Evolutionary conservation across 2,329 filamentous ascomycete species (phyloP), one percentile per base, ranked within the genome.

Genomic region (Hypoxylon sp.): DNA sequence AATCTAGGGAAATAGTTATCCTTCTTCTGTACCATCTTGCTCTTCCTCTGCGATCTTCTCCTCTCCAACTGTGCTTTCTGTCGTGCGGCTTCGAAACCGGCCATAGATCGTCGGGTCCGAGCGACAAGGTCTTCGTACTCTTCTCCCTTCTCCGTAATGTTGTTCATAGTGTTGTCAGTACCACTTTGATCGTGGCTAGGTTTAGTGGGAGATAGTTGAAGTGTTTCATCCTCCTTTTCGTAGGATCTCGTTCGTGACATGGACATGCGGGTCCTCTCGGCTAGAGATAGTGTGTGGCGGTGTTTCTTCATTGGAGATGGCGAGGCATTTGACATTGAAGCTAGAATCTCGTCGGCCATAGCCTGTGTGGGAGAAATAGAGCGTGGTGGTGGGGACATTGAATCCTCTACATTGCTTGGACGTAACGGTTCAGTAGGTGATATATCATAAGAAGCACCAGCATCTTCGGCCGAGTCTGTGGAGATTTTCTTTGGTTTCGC

Each of bases 261-360:
- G 17, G 93, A 94, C 59, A 94, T 85, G 17, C 92, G 89, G 0
- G 94, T 97, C 52, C 94, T 91, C 76, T 97, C 94, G 3, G 91
- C 87, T 0, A 96, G 85, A 0, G 91, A 90, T 8, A 91, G 80
- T 0, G 84, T 86, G 55, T 88, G 87, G 0, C 87, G 83, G 0
- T 82, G 80, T 63, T 82, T 85, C 72, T 88, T 90, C 47, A 81
- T 76, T 0, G 88, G 88, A 0, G 88, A 90, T 0, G 88, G 87
- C 1, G 88, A 89, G 0, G 83, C 81, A 50, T 83, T 83, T 24
- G 84, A 80, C 76, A 90, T 85, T 0, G 85, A 86, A 11, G 84
- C 83, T 3, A 90, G 77, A 46, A 90, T 90, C 44, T 85, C 80
- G 63, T 90, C 85, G 0, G 87, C 87, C 67, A 86, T 75, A n/a